These are phyloP conservation scores for Ambrosiella cleistominuta DNA, from an alignment of 2,329 filamentous ascomycete species.

Conservation along the genomic window DNA sequence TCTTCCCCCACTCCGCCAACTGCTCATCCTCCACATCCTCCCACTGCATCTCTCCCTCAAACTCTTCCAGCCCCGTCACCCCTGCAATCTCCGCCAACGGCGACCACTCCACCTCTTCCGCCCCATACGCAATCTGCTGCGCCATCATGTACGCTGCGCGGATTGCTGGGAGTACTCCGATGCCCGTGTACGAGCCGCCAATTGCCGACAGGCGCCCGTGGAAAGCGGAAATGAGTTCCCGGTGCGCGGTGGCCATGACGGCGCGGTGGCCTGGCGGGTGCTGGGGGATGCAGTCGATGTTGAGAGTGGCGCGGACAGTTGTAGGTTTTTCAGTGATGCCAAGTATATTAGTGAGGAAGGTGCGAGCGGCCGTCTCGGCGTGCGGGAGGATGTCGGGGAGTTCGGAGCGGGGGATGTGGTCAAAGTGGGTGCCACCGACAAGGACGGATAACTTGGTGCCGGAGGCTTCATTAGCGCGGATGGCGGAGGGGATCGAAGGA, in stretches of 20 bases:
- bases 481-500: conserved; percentile 29
- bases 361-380: conserved; percentile 48
- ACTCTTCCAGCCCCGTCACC: conserved; percentile 14
- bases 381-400: conserved; percentile 41
- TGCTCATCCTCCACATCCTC: background rate
- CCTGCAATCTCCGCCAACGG: conserved; percentile 19
- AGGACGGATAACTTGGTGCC: conserved; percentile 89
- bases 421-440: conserved; percentile 87
- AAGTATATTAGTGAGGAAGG: conserved; percentile 45
- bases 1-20: background rate
- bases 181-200: conserved; percentile 34
- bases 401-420: conserved; percentile 25
- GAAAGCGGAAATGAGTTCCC: conserved; percentile 37
- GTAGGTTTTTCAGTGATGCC: conserved; percentile 31
- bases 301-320: conserved; percentile 30
- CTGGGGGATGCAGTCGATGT: conserved; percentile 73
- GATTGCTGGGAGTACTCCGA: conserved; percentile 34
- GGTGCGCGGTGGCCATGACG: conserved; percentile 39
- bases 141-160: conserved; percentile 32
- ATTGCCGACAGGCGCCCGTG: conserved; percentile 46
- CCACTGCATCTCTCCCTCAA: background rate
- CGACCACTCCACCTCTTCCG: background rate
- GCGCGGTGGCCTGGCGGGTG: conserved; percentile 62
- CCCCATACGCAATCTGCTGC: conserved; percentile 18
- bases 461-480: conserved; percentile 21